Evolutionary conservation across 768 basidiomycete genomes (phyloP).

Genomic region (Chlorophyllum brunneum): DNA sequence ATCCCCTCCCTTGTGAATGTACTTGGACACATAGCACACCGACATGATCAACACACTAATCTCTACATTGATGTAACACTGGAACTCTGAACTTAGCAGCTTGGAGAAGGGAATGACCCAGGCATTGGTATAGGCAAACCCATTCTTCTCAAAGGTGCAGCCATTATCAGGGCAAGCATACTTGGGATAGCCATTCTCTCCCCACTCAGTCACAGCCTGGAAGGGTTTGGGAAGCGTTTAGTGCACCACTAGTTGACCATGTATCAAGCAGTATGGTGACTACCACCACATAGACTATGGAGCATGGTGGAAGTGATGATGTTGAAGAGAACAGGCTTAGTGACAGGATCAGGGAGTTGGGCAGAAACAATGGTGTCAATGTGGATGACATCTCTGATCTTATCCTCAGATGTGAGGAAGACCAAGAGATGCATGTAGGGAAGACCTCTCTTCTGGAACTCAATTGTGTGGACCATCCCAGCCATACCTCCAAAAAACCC

Average conservation of each 20-base stretch:
- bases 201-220: conserved; percentile 26
- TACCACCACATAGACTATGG: conserved; percentile 43
- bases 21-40: conserved; percentile 46
- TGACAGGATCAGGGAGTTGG: conserved; percentile 36
- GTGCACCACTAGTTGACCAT: conserved; percentile 38
- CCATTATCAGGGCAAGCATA: conserved; percentile 35
- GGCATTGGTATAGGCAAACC: conserved; percentile 32
- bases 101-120: conserved; percentile 41
- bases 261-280: conserved; percentile 31
- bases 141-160: background rate
- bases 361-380: conserved; percentile 40
- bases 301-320: conserved; percentile 23
- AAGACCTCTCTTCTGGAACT: conserved; percentile 56
- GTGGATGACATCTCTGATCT: conserved; percentile 29
- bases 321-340: conserved; percentile 35
- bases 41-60: conserved; percentile 31
- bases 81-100: conserved; percentile 28
- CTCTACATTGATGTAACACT: conserved; percentile 52
- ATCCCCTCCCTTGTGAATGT: conserved; percentile 47
- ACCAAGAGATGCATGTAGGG: conserved; percentile 52
- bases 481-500: conserved; percentile 38
- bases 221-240: conserved; percentile 42
- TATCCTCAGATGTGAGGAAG: conserved; percentile 29
- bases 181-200: conserved; percentile 36
- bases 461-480: conserved; percentile 47